Evolutionary conservation across 2,329 filamentous ascomycete genomes (phyloP).

Genomic region (Exserohilum turcica): DNA sequence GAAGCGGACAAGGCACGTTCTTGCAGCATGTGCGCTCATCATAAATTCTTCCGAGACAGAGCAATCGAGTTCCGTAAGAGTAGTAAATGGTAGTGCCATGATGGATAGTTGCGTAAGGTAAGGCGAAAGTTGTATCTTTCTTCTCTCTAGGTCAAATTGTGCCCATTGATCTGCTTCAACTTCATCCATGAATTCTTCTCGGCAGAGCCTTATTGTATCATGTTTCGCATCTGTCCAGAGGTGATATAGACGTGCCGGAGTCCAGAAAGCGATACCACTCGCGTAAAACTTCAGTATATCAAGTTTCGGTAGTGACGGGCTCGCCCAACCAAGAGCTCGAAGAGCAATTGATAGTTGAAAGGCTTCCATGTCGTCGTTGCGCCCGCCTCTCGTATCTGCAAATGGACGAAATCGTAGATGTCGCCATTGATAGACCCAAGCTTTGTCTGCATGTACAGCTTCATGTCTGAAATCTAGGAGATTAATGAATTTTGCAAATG

Average conservation of each 20-base stretch:
- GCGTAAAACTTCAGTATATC: background rate
- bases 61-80: background rate
- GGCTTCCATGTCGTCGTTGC: background rate
- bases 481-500: background rate
- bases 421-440: background rate
- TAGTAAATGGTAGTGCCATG: background rate
- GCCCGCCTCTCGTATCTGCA: background rate
- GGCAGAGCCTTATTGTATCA: background rate
- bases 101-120: background rate
- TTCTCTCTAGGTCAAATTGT: background rate
- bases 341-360: constrained; percentile 1
- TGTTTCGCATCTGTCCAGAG: background rate
- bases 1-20: background rate
- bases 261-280: background rate
- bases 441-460: background rate
- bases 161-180: background rate
- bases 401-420: background rate
- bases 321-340: background rate
- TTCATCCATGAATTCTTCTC: background rate
- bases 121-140: background rate
- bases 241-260: background rate
- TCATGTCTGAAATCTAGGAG: background rate
- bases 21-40: background rate
- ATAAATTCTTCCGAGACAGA: background rate
- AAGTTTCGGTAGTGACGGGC: background rate